phyloP scores from a whole-genome alignment of 441 rosid genomes.

The Erodium moschatum region DNA sequence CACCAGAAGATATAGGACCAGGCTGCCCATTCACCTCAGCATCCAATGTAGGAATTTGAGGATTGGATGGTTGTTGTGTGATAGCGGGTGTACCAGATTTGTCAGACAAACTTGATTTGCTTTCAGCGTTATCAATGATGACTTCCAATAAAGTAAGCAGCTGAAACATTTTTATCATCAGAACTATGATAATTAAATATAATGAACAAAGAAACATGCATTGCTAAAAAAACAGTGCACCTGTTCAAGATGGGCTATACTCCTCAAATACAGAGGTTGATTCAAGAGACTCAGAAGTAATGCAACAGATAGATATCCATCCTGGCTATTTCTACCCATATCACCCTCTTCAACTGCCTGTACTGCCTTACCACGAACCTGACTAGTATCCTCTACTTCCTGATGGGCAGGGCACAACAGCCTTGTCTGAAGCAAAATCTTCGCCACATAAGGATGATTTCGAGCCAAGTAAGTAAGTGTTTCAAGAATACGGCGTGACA shows the following conservation, averaged over 20 bases:
- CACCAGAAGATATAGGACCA: conserved; percentile 30
- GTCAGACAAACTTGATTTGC: conserved; percentile 46
- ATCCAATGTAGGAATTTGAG: conserved; percentile 34
- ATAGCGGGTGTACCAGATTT: conserved; percentile 40
- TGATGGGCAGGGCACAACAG: conserved; percentile 41
- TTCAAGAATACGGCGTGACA: conserved; percentile 88
- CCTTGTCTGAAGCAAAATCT: conserved; percentile 62
- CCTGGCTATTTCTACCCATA: conserved; percentile 26
- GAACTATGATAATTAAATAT: conserved; percentile 5
- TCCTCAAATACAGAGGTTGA: conserved; percentile 87
- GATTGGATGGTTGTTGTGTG: conserved; percentile 31
- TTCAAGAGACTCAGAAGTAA: conserved; percentile 82
- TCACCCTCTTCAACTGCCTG: conserved; percentile 45
- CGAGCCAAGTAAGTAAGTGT: conserved; percentile 77
- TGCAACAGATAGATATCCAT: conserved; percentile 50
- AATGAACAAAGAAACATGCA: conserved; percentile 12
- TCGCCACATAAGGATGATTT: conserved; percentile 73
- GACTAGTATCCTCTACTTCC: conserved; percentile 34
- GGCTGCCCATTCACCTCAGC: conserved; percentile 34
- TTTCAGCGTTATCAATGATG: conserved; percentile 65
- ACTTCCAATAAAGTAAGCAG: conserved; percentile 83
- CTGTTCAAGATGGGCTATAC: conserved; percentile 96
- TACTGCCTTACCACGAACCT: conserved; percentile 62
- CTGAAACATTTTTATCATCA: conserved; percentile 33
- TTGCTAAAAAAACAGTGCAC: conserved; percentile 24